Conservation (phyloP, 805 yeast species). For the Saccharomycopsis olivae region DNA sequence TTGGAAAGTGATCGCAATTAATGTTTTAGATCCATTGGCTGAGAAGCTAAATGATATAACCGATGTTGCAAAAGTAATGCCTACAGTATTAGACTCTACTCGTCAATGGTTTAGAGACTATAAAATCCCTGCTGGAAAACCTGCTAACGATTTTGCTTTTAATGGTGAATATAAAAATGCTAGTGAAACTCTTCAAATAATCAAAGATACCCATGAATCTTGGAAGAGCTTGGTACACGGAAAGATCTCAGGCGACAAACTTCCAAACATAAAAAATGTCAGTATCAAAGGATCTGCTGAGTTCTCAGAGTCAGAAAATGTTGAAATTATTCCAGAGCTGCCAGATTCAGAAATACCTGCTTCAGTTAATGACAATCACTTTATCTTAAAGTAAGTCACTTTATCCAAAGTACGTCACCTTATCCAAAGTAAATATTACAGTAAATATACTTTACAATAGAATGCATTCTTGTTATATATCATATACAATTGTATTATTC, state of each 20-base stretch:
- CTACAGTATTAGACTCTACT: constrained; percentile 88
- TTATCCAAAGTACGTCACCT: too few relatives aligned
- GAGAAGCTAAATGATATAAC: constrained; percentile 78
- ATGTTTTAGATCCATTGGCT: constrained; percentile 82
- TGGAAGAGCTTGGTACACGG: constrained; percentile 73
- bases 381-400: constrained; percentile 6
- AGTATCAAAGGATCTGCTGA: constrained; percentile 44
- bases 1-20: constrained; percentile 88
- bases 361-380: constrained; percentile 29
- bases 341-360: constrained; percentile 30
- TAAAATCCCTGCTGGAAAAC: constrained; percentile 97
- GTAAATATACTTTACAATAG: too few relatives aligned
- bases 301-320: constrained; percentile 25
- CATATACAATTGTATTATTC: too few relatives aligned
- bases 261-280: constrained; percentile 33
- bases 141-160: constrained; percentile 94
- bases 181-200: constrained; percentile 75
- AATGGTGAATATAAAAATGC: constrained; percentile 84
- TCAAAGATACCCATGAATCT: constrained; percentile 73
- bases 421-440: too few relatives aligned
- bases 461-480: too few relatives aligned
- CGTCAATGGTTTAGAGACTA: constrained; percentile 98
- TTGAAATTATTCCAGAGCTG: constrained; percentile 19
- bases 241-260: constrained; percentile 25
- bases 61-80: constrained; percentile 82